Conservation (phyloP, 805 yeast species). For the Candida easanensis region DNA sequence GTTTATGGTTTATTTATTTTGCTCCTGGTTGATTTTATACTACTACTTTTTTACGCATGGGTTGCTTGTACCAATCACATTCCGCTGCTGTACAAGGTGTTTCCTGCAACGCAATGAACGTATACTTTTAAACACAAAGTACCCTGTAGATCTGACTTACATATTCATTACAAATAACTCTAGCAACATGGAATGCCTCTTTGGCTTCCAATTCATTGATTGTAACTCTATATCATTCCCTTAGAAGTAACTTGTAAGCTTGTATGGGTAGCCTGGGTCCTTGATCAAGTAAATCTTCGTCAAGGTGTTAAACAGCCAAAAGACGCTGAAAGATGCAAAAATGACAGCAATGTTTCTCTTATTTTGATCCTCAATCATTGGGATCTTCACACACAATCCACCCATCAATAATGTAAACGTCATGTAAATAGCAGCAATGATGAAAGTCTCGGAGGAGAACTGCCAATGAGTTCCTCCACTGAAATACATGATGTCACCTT, state of each 20-base stretch:
- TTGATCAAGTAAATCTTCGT: slow-evolving; percentile 20
- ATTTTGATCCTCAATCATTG: slow-evolving; percentile 20
- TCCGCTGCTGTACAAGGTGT: too few species aligned
- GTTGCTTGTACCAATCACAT: too few species aligned
- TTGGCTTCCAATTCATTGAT: too few species aligned
- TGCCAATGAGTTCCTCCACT: slow-evolving; percentile 68
- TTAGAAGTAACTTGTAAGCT: slow-evolving; percentile 11
- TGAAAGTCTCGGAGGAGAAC: slow-evolving; percentile 63
- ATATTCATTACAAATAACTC: too few species aligned
- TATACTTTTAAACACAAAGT: too few species aligned
- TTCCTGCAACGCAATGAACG: too few species aligned
- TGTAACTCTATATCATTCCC: too few species aligned
- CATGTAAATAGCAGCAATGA: slow-evolving; percentile 50
- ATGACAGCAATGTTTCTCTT: slow-evolving; percentile 10
- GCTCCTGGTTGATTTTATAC: too few species aligned
- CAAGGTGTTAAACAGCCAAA: slow-evolving; percentile 21
- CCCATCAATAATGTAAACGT: slow-evolving; percentile 42
- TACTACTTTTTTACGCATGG: too few species aligned
- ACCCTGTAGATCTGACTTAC: too few species aligned
- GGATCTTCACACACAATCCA: slow-evolving; percentile 38
- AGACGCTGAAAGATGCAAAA: slow-evolving; percentile 13
- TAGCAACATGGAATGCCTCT: too few species aligned
- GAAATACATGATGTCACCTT: slow-evolving; percentile 51
- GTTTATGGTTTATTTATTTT: background rate
- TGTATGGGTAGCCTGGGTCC: slow-evolving; percentile 22